A percentile compares a stretch with the other conserved stretches of the same genome.
Evolutionary conservation across 768 basidiomycete genomes (phyloP).

Genomic region (Calocybe indica): DNA sequence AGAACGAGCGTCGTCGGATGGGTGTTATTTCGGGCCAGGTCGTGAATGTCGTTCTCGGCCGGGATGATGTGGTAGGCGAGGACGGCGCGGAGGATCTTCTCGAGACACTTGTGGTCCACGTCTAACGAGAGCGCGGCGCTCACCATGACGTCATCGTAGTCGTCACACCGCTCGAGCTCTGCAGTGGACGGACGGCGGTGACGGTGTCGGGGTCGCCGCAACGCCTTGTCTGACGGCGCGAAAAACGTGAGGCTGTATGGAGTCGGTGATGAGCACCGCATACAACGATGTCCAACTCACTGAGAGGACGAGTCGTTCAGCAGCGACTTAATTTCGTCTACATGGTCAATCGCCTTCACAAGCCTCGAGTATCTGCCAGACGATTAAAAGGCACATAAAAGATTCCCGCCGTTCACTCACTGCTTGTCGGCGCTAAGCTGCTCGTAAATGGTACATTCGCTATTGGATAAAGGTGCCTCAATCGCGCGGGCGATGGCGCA

Average conservation of each 20-base stretch:
- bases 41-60: constrained; percentile 23
- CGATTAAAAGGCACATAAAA: neutral
- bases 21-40: constrained; percentile 49
- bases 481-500: too few species aligned
- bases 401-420: constrained; percentile 1
- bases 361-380: constrained; percentile 15
- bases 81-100: constrained; percentile 46
- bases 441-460: constrained; percentile 9
- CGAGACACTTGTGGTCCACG: constrained; percentile 42
- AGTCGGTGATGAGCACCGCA: neutral
- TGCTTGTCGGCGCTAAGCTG: constrained; percentile 8
- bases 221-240: constrained; percentile 41
- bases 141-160: neutral
- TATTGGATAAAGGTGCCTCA: too few species aligned
- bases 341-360: constrained; percentile 18
- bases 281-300: constrained; percentile 1
- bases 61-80: constrained; percentile 55
- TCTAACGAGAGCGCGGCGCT: constrained; percentile 22
- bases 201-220: constrained; percentile 19
- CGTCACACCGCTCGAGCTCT: too few species aligned
- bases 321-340: constrained; percentile 12
- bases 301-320: constrained; percentile 12
- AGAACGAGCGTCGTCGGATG: constrained; percentile 41
- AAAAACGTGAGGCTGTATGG: constrained; percentile 45
- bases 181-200: neutral